These are phyloP conservation scores for Escallonia herrerae DNA, from an alignment of 129 eudicot species.

Conservation along the genomic window DNA sequence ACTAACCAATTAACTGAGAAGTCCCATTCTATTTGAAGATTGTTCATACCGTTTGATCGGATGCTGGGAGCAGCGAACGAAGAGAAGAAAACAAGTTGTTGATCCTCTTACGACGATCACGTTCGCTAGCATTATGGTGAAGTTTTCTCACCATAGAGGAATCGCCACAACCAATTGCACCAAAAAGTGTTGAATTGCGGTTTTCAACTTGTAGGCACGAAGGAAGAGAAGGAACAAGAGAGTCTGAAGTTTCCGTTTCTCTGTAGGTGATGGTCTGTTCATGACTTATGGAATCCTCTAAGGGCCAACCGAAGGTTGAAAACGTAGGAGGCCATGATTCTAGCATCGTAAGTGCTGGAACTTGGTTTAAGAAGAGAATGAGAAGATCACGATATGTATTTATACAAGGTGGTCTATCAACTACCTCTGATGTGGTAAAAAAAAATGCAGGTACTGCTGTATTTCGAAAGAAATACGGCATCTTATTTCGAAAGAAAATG, in stretches of 20 bases:
- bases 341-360: constrained; percentile 14
- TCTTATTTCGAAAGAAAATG: background rate
- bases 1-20: too few relatives aligned
- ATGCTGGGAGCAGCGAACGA: constrained; percentile 25
- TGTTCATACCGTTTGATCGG: constrained; percentile 27
- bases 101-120: constrained; percentile 34
- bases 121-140: constrained; percentile 38
- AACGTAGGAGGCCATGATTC: constrained; percentile 18
- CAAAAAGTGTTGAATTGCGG: too few relatives aligned
- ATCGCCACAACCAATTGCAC: too few relatives aligned
- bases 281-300: constrained; percentile 15
- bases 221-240: constrained; percentile 6
- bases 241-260: constrained; percentile 5
- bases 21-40: background rate
- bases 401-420: too few relatives aligned
- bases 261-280: constrained; percentile 2
- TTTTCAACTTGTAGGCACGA: background rate
- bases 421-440: background rate
- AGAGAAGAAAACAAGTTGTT: constrained; percentile 33
- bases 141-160: constrained; percentile 21
- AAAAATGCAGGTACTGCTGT: background rate
- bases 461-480: background rate
- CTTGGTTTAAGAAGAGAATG: background rate
- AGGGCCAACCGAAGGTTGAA: constrained; percentile 2
- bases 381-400: too few relatives aligned